phyloP scores from a whole-genome alignment of 1,284 basidiomycete genomes.

The Fomes fomentarius region DNA sequence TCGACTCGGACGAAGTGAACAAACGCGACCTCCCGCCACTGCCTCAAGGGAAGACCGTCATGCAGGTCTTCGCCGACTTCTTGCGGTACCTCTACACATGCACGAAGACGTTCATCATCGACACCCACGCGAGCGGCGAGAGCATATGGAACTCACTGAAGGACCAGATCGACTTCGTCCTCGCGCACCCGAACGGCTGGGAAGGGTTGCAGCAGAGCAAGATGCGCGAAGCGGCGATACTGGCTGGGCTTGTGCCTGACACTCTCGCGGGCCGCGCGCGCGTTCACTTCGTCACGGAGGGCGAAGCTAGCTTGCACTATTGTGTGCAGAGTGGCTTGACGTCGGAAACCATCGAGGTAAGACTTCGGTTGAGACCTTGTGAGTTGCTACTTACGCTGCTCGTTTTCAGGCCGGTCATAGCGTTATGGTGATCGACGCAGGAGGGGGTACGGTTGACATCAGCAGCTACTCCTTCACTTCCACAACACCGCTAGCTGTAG shows the following conservation, averaged over 20 bases:
- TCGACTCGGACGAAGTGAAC: slow-evolving; percentile 25
- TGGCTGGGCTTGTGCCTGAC: slow-evolving; percentile 37
- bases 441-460: slow-evolving; percentile 59
- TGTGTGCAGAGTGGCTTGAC: slow-evolving; percentile 44
- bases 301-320: slow-evolving; percentile 54
- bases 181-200: slow-evolving; percentile 51
- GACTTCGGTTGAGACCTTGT: too few species aligned
- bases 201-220: slow-evolving; percentile 44
- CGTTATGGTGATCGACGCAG: slow-evolving; percentile 58
- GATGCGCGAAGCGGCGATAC: slow-evolving; percentile 41
- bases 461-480: slow-evolving; percentile 46
- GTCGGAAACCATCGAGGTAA: slow-evolving; percentile 35
- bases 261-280: slow-evolving; percentile 35
- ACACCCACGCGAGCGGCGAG: slow-evolving; percentile 48
- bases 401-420: slow-evolving; percentile 41
- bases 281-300: slow-evolving; percentile 51
- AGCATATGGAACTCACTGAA: slow-evolving; percentile 41
- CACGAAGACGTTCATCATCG: slow-evolving; percentile 47
- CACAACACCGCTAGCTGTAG: slow-evolving; percentile 18
- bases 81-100: slow-evolving; percentile 51
- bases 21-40: slow-evolving; percentile 11
- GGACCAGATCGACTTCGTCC: slow-evolving; percentile 37
- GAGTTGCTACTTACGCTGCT: background rate
- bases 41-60: slow-evolving; percentile 47
- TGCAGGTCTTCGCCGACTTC: slow-evolving; percentile 57